Conservation (phyloP, 495 filamentous ascomycete genomes). For the Daldinia caldariorum region DNA sequence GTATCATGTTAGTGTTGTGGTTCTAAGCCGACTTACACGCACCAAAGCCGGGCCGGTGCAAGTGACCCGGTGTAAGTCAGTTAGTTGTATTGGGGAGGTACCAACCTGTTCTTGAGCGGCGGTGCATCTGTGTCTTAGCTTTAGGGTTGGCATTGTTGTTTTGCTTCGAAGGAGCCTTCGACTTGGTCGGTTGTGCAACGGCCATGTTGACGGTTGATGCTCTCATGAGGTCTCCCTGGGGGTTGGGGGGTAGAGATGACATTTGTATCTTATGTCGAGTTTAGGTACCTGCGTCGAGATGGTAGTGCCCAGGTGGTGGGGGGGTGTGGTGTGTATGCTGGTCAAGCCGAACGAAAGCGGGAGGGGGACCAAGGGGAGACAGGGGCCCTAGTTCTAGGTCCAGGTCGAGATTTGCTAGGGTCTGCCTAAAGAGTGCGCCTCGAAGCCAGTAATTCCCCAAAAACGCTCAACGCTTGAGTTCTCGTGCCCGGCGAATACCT, state of each 20-base stretch:
- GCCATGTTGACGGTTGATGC: conserved; percentile 67
- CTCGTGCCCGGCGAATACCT: conserved; percentile 40
- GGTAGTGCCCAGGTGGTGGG: conserved; percentile 47
- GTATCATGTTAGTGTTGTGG: conserved; percentile 36
- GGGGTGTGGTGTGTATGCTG: conserved; percentile 51
- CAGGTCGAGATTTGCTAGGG: conserved; percentile 47
- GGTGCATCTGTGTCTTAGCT: conserved; percentile 82
- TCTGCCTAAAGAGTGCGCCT: conserved; percentile 41
- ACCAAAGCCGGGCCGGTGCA: conserved; percentile 29
- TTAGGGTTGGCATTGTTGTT: conserved; percentile 65
- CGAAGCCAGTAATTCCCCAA: conserved; percentile 43
- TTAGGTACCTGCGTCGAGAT: conserved; percentile 56
- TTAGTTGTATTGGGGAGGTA: conserved; percentile 39
- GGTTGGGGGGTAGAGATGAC: conserved; percentile 67
- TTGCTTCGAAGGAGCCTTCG: conserved; percentile 63
- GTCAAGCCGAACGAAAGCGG: conserved; percentile 59
- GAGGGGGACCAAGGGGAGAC: conserved; percentile 50
- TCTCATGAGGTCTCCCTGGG: conserved; percentile 60
- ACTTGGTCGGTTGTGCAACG: conserved; percentile 62
- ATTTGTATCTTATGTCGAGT: conserved; percentile 63
- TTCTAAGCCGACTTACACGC: conserved; percentile 38
- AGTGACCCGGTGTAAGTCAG: conserved; percentile 45
- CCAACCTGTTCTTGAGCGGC: conserved; percentile 91
- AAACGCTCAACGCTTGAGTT: conserved; percentile 43
- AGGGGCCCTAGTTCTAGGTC: conserved; percentile 54